Percentiles rank a stretch among this genome's conserved stretches.
Evolutionary conservation across 78 protist genomes (phyloP).

Genomic region (Dictyostelium firmibasis): DNA sequence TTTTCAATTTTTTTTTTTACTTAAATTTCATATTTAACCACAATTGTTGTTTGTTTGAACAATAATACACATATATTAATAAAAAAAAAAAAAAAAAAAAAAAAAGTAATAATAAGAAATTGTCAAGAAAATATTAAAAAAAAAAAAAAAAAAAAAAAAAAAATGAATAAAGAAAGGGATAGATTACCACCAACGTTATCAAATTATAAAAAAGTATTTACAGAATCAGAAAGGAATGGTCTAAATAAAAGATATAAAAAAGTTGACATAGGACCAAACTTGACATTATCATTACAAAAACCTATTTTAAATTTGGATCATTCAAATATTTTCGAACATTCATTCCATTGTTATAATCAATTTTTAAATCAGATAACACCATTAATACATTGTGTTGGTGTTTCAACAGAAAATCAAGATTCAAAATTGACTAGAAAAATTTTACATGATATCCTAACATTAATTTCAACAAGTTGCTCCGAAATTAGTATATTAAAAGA

Average conservation of each 20-base stretch:
- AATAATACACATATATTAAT: neutral
- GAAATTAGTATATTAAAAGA: neutral
- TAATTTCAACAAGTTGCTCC: neutral
- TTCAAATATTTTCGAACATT: neutral
- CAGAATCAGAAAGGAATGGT: neutral
- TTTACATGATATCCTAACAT: neutral
- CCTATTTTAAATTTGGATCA: neutral
- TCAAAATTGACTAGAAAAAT: neutral
- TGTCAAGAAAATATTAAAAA: neutral
- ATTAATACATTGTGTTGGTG: neutral
- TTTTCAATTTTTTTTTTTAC: neutral
- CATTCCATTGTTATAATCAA: neutral
- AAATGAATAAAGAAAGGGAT: neutral
- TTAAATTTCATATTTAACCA: neutral
- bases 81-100: neutral
- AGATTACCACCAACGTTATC: neutral
- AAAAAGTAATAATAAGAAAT: neutral
- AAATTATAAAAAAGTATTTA: neutral
- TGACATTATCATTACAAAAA: neutral
- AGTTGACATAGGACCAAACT: neutral
- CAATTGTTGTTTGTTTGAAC: no score
- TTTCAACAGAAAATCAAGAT: neutral
- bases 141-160: neutral
- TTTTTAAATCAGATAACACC: neutral
- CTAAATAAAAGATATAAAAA: neutral